Base-by-base conservation (phyloP, 2,329 filamentous ascomycete genomes). In the Apiospora arundinis region DNA sequence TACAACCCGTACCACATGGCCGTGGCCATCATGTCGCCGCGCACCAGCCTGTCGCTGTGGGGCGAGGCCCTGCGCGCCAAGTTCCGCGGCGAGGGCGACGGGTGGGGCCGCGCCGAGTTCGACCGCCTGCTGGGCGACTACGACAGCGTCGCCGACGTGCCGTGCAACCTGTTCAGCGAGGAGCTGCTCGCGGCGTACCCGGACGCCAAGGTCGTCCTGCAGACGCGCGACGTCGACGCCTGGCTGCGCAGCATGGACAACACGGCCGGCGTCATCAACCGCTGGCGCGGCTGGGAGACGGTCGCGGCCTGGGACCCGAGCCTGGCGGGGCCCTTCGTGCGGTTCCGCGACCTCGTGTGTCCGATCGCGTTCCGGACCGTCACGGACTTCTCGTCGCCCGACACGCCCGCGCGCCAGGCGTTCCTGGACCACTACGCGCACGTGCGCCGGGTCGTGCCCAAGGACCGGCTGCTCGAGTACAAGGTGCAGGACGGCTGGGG, bases 271-370 rank as follows among this genome's bases (percentile, higher is more conserved):
- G 92, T 23, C 90, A 90, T 88, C 90, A 69, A 90, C 87, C 68
- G 91, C 87, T 32, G 90, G 92, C 78, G 87, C 85, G 4, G 7
- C 40, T 67, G 40, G 5, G 90, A 92, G 81, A 84, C 85, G 87
- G 80, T 85, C 83, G 81, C 86, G 71, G 83, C 89, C 18, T 86
- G 87, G 49, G 83, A 87, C 79, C 84, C 86, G 75, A 88, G 88
- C 82, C 32, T 56, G 23, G 92, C 90, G 90, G 90, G 88, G 28
- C 90, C 90, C 9, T 84, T 87, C 78, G 89, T 92, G 84, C 92
- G 92, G 83, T 88, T 92, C 79, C 87, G 90, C 76, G 87, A 86
- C 70, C 92, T 92, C 81, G 92, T 92, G 85, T 92, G 92, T 79
- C 87, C 88, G 77, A 87, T 87, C 78, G 84, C 88, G 72, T 63